Evolutionary conservation across 2,329 filamentous ascomycete genomes (phyloP), one percentile per base, ranked within the genome.

Genomic region (Penicillium freii): DNA sequence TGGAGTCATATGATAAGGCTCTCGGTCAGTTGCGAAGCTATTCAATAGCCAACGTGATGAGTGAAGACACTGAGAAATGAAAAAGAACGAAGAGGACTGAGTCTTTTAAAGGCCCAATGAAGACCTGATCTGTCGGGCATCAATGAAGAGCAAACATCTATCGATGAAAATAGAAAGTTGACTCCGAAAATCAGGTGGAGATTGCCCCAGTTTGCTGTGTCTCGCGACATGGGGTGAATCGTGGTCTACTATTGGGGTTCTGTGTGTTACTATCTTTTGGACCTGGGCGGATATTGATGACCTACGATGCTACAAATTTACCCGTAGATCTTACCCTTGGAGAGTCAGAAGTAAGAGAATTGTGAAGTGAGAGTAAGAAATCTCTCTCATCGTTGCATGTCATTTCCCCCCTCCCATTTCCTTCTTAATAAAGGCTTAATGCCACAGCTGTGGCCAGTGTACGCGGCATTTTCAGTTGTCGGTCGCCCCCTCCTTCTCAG

Each of bases 361-460:
- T 19, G 42, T 45, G 10, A 19, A 8, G n/a, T 31, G 27, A 19
- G n/a, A 31, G 17, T 31, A 19, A 31, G 27, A 21, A 4, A 15
- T 21, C 13, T 2, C 2, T 21, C 5, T 2, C 11, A 2, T 46
- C 33, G 27, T 11, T 44, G 1, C 19, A 25, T 21, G 1, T 23
- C 7, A 23, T 9, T n/a, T n/a, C 1, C 0, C 2, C 4, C n/a
- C 3, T 3, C 23, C 15, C 5, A 1, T 1, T 3, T 2, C 9
- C 27, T 8, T 46, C n/a, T 15, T 2, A 19, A 33, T 33, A 5
- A 33, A 33, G 5, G n/a, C n/a, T n/a, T n/a, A n/a, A n/a, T n/a
- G n/a, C n/a, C n/a, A n/a, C n/a, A n/a, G n/a, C n/a, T n/a, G n/a
- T n/a, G n/a, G n/a, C n/a, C n/a, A n/a, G n/a, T n/a, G n/a, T n/a